Evolutionary conservation across 2,329 filamentous ascomycete species (phyloP).

Genomic region (Diaporthe destruens): DNA sequence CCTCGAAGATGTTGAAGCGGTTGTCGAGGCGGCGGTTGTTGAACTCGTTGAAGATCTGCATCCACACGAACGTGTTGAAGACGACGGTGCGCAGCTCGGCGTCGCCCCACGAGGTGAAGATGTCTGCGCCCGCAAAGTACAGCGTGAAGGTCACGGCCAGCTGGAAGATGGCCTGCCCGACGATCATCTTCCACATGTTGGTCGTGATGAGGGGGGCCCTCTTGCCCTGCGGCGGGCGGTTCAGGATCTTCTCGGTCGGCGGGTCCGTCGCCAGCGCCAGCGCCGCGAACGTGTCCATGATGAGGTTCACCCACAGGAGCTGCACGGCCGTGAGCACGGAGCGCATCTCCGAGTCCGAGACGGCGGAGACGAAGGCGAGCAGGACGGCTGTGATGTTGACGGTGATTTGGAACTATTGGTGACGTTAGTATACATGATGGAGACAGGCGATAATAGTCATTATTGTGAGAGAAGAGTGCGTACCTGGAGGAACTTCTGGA

Average conservation of each 20-base stretch:
- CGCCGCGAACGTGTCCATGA: constrained; percentile 78
- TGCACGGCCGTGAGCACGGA: constrained; percentile 76
- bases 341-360: constrained; percentile 65
- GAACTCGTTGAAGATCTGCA: constrained; percentile 79
- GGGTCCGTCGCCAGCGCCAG: constrained; percentile 75
- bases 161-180: constrained; percentile 72
- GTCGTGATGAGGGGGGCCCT: constrained; percentile 79
- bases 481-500: constrained; percentile 75
- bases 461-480: too few species aligned
- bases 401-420: constrained; percentile 71
- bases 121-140: constrained; percentile 70
- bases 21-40: constrained; percentile 75
- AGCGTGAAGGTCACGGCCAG: constrained; percentile 69
- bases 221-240: constrained; percentile 69
- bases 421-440: background rate
- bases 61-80: constrained; percentile 80
- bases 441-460: too few species aligned
- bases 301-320: constrained; percentile 77
- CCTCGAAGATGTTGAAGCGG: constrained; percentile 72
- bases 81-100: constrained; percentile 66
- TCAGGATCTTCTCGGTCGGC: constrained; percentile 67
- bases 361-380: constrained; percentile 73
- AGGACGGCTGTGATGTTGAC: constrained; percentile 78
- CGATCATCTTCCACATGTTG: constrained; percentile 77
- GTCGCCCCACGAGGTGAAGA: constrained; percentile 63